Base-by-base conservation (phyloP, 768 basidiomycete species). In the Amanita subjunquillea region DNA sequence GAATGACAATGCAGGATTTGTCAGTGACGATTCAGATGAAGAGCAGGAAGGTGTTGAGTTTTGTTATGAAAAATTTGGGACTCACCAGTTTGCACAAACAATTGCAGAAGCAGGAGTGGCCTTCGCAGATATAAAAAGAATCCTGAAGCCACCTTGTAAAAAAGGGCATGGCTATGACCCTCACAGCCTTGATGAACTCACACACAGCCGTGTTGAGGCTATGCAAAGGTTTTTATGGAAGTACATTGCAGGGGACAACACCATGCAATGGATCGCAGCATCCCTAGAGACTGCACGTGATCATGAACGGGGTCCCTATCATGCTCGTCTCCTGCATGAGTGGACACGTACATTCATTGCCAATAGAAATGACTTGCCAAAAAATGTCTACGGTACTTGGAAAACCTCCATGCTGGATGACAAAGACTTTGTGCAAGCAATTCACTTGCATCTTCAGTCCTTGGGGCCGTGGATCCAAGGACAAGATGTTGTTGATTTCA, bases 91-190 rank as follows among this genome's bases (percentile, higher is more conserved):
- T 37, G 3, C 36, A 15, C 36, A 3, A 37, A 37, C 36, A 37
- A 37, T 37, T 3, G 36, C 36, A 15, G 36, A 37, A 37, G 36
- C 36, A 15, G 36, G 9, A 8, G 36, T 8, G 2, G 36, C 36
- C 7, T 37, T 37, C 9, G 36, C 36, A 37, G 36, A 37, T 37
- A 37, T 60, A 12, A 54, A 56, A 29, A 17, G n/a, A 6, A 47
- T 59, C 13, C 50, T 60, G 51, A 52, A 47, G 41, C 59, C 59
- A 13, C 40, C 42, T 41, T n/a, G n/a, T n/a, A n/a, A n/a, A n/a
- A n/a, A n/a, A n/a, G n/a, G n/a, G n/a, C n/a, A n/a, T n/a, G n/a
- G n/a, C n/a, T n/a, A n/a, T n/a, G n/a, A n/a, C n/a, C n/a, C n/a
- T n/a, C 58, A 54, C 10, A 27, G 34, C 3, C 47, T 58, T n/a